Evolutionary conservation across 1,139 yeast genomes (phyloP), one percentile per base, ranked within the genome.

Genomic region (Magnusiomyces clavatus): DNA sequence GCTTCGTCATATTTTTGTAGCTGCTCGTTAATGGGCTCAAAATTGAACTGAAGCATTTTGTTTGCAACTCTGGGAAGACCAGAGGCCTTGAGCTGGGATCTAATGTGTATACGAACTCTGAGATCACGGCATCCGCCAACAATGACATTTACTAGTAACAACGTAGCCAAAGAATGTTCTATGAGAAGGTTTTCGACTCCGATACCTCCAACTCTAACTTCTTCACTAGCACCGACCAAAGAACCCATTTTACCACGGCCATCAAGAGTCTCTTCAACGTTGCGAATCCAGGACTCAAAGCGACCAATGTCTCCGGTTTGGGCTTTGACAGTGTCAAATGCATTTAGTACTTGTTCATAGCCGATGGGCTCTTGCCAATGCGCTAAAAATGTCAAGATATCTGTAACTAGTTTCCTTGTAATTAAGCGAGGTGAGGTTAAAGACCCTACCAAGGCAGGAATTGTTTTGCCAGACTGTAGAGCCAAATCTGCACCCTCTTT

Each of bases 181-280:
- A 82, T 71, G 34, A 92, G 75, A 51, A 85, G 81, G 57, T 80
- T 81, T 62, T 89, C 96, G 43, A 83, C 77, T 2, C 74, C 69
- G 1, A 76, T 65, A 1, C 88, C 87, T 10, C 80, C 75, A 13
- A 79, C 72, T 56, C 82, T 81, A 52, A 82, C 75, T 59, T 92
- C 97, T n/a, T 85, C 95, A 56, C 90, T 83, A 0, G 97, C 96
- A 1, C 97, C 97, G 8, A 92, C 97, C 60, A 84, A 70, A 0
- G 96, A 86, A 14, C 96, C 95, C 76, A 85, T 76, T 61, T 82
- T 84, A 12, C 97, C 97, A 59, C 92, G 77, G 1, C 97, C 97
- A 57, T 85, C 90, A 50, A 92, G 65, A 0, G 95, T 82, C 53
- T 81, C 77, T 53, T 80, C 86, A 3, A 88, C 84, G 11, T 84